Evolutionary conservation across 1,284 basidiomycete genomes (phyloP), one percentile per base, ranked within the genome.

Genomic region (Leccinum fuscescens): DNA sequence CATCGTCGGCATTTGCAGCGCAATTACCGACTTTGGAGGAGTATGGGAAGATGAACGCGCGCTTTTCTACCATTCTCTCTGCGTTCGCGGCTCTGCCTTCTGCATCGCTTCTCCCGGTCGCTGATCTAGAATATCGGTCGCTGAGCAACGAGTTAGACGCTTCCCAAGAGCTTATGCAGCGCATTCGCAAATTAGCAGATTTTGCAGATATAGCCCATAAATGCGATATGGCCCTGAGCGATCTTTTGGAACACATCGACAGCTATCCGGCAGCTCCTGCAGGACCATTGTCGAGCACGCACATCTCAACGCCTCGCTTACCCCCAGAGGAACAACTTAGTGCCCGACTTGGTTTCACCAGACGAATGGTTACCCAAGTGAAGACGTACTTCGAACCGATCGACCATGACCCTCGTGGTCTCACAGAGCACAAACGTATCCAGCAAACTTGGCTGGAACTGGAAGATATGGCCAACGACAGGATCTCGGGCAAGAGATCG

Each of bases 201-300:
- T 76, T 93, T 57, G 74, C 78, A 2, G 72, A 79, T 27, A 70
- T 77, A 29, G 71, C 89, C 9, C 77, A 78, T 27, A 71, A 72
- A 15, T 92, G 89, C 65, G 92, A 94, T 69, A 76, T 79, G n/a
- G 83, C 86, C 17, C 77, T 93, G 44, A 94, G 92, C 67, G 89
- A 93, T 68, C 78, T 93, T 7, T 75, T 94, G 55, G 89, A 93
- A 67, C 89, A 92, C 66, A 81, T 93, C 58, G 92, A 94, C 71
- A 88, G 86, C 66, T 90, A 85, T 67, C 88, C 89, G 12, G 78
- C 81, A 15, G 68, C 78, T 24, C 86, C 89, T 4, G 65, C 78
- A 35, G 80, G 81, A n/a, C 70, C 78, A 7, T 72, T 87, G 31
- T 78, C 81, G 2, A 84, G 85, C 7, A 73, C 80, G 6, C 78